phyloP scores from a whole-genome alignment of 441 rosid genomes.

The Jatropha podagrica region DNA sequence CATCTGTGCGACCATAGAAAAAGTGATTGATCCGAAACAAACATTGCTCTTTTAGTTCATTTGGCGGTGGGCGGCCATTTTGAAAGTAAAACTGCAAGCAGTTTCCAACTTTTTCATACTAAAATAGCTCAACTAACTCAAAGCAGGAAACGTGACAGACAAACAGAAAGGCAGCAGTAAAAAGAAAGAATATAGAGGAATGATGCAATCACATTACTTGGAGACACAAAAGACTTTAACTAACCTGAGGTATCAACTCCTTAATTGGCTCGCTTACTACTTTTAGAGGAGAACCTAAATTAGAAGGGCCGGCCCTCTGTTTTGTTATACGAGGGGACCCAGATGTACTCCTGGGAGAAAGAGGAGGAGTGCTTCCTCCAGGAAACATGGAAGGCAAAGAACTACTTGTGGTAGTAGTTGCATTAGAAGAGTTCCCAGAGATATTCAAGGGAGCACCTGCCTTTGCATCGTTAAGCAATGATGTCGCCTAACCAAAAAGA shows the following conservation, averaged over 20 bases:
- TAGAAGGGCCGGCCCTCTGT: constrained; percentile 76
- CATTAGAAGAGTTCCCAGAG: constrained; percentile 52
- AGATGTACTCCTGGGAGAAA: constrained; percentile 85
- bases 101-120: constrained; percentile 19
- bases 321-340: constrained; percentile 87
- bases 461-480: constrained; percentile 80
- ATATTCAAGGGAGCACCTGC: constrained; percentile 69
- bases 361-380: constrained; percentile 95
- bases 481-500: constrained; percentile 47
- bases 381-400: constrained; percentile 93
- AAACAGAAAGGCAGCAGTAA: constrained; percentile 9
- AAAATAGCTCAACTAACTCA: constrained; percentile 17
- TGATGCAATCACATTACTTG: constrained; percentile 2
- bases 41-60: constrained; percentile 80
- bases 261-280: constrained; percentile 73
- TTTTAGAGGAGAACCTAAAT: constrained; percentile 83
- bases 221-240: constrained; percentile 2
- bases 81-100: constrained; percentile 83
- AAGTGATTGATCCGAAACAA: constrained; percentile 65
- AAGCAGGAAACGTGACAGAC: constrained; percentile 6
- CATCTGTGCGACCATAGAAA: constrained; percentile 70
- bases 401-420: constrained; percentile 47
- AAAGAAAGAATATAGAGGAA: constrained; percentile 11
- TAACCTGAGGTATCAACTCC: constrained; percentile 94
- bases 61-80: constrained; percentile 87